phyloP scores from a whole-genome alignment of 371 early-diverging fungal species.

The Mortierella sp. region DNA sequence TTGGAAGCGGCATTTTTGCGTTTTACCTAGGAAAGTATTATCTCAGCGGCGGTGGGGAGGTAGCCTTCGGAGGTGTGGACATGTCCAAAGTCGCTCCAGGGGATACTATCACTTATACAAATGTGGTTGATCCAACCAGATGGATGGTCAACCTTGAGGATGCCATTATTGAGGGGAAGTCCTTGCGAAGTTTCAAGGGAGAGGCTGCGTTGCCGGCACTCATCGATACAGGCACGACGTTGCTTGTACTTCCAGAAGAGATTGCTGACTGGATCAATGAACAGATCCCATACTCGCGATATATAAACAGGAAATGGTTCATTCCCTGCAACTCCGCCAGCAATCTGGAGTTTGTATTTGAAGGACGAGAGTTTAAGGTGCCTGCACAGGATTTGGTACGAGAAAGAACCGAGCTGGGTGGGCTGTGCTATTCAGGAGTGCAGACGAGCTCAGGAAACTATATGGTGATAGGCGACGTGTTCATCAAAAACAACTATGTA shows the following conservation, averaged over 20 bases:
- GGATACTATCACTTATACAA: neutral
- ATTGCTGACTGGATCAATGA: neutral
- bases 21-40: constrained; percentile 38
- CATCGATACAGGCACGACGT: neutral
- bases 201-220: neutral
- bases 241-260: neutral
- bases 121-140: neutral
- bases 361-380: neutral
- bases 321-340: neutral
- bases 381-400: neutral
- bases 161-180: neutral
- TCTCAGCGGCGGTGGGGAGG: constrained; percentile 7
- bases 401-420: neutral
- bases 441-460: neutral
- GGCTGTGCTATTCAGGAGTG: neutral
- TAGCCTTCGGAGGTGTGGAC: constrained; percentile 21
- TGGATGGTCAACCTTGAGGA: neutral
- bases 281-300: neutral
- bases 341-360: neutral
- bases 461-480: neutral
- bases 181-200: neutral
- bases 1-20: constrained; percentile 57
- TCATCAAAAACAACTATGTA: neutral
- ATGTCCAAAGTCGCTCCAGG: constrained; percentile 4
- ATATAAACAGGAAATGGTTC: neutral